A percentile compares a stretch with the other conserved stretches of the same genome.
Evolutionary conservation across 306 rosid species (phyloP).

Genomic region (Rosa multiflora): DNA sequence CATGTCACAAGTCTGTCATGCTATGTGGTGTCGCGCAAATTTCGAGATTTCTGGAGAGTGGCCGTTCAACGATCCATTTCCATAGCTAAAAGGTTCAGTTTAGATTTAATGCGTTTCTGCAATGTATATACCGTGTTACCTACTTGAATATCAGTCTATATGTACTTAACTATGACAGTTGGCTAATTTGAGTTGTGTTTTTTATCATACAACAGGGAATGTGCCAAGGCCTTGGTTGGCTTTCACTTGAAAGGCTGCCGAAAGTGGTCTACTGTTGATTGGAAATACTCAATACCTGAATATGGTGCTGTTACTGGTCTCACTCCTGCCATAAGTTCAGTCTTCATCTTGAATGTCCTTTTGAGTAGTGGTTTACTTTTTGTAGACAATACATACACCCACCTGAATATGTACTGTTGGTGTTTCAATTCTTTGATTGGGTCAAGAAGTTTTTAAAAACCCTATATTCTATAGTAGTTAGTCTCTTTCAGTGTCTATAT

Average conservation of each 20-base stretch:
- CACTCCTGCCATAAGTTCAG: slow-evolving; percentile 12
- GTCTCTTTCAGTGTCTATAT: neutral
- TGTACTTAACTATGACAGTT: neutral
- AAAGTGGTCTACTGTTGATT: slow-evolving; percentile 49
- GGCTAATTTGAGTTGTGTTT: neutral
- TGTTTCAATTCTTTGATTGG: neutral
- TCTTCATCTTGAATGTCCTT: neutral
- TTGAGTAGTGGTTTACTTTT: slow-evolving; percentile 3
- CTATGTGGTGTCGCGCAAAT: too few relatives aligned
- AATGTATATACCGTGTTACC: neutral
- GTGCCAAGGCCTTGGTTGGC: slow-evolving; percentile 49
- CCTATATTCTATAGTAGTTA: neutral
- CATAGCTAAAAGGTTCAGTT: too few relatives aligned
- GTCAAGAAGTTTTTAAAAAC: neutral
- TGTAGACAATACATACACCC: neutral
- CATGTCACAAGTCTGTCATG: too few relatives aligned
- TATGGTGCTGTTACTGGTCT: slow-evolving; percentile 42
- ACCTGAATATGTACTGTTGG: neutral
- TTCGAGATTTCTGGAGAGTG: too few relatives aligned
- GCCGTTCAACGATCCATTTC: too few relatives aligned
- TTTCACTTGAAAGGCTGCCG: slow-evolving; percentile 48
- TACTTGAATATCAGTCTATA: neutral
- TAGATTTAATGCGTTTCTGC: neutral
- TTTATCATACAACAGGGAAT: slow-evolving; percentile 41
- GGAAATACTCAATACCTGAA: slow-evolving; percentile 50